A percentile compares a stretch with the other conserved stretches of the same genome.
These are phyloP conservation scores for Apiosordaria backusii DNA, from an alignment of 495 filamentous ascomycete genomes.

Conservation along the genomic window DNA sequence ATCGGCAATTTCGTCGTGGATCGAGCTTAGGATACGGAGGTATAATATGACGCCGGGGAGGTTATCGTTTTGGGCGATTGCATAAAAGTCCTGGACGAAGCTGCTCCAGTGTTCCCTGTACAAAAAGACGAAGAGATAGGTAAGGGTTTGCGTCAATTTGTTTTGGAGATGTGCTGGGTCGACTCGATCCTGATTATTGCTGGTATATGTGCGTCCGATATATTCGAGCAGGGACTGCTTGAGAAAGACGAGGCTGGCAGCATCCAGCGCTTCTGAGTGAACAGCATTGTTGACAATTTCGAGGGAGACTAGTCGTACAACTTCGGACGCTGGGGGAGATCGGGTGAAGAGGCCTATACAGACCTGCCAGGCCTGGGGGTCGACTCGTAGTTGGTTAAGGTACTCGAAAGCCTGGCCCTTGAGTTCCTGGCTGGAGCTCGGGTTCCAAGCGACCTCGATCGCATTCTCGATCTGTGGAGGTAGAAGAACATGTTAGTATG, in stretches of 20 bases:
- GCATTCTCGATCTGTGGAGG: constrained; percentile 76
- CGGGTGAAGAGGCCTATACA: constrained; percentile 82
- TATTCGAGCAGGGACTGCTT: constrained; percentile 77
- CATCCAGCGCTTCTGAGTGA: constrained; percentile 64
- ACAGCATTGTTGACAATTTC: constrained; percentile 91
- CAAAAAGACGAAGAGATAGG: constrained; percentile 78
- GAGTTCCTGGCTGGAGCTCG: constrained; percentile 65
- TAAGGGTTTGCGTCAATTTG: constrained; percentile 93
- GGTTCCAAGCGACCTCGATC: constrained; percentile 85
- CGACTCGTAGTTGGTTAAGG: constrained; percentile 72
- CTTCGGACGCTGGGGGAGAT: constrained; percentile 71
- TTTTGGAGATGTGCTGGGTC: constrained; percentile 83
- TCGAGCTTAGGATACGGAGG: constrained; percentile 75
- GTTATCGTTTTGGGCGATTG: constrained; percentile 63
- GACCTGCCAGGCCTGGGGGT: constrained; percentile 79
- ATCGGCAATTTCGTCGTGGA: constrained; percentile 98
- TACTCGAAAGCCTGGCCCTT: constrained; percentile 86
- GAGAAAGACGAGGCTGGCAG: constrained; percentile 62
- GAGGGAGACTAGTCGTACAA: constrained; percentile 81
- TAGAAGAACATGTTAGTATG: constrained; percentile 2
- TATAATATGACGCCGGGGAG: constrained; percentile 76
- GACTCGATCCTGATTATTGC: constrained; percentile 46
- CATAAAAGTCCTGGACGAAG: constrained; percentile 84
- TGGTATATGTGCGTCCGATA: constrained; percentile 65
- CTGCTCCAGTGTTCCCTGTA: constrained; percentile 81